A percentile compares a stretch with the other conserved stretches of the same genome.
These are phyloP conservation scores for Cardamine resedifolia DNA, from an alignment of 345 rosid species.

Conservation along the genomic window DNA sequence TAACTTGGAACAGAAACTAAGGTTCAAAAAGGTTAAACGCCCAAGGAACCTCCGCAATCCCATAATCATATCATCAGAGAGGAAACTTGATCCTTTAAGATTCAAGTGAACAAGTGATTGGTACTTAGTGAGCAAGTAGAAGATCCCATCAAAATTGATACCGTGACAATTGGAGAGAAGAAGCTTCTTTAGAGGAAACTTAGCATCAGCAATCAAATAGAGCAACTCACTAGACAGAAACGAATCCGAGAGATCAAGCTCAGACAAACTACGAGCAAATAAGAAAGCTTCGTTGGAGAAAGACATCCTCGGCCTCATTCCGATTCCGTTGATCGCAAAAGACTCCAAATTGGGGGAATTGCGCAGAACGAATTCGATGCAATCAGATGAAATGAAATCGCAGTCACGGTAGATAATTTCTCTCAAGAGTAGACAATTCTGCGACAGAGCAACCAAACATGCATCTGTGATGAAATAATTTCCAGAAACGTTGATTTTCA, in stretches of 20 bases:
- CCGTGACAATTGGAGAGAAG: constrained; percentile 49
- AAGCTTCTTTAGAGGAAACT: constrained; percentile 56
- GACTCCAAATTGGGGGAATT: constrained; percentile 42
- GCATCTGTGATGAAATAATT: constrained; percentile 61
- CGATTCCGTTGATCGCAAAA: constrained; percentile 44
- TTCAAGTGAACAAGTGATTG: constrained; percentile 49
- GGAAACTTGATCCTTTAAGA: constrained; percentile 62
- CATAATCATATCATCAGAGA: constrained; percentile 50
- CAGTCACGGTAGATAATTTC: constrained; percentile 58
- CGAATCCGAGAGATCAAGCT: constrained; percentile 59
- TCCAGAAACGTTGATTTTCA: constrained; percentile 66
- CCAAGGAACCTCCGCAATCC: constrained; percentile 39
- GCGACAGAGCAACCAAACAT: constrained; percentile 45
- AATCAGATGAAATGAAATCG: constrained; percentile 54
- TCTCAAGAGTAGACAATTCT: constrained; percentile 46
- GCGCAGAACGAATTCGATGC: constrained; percentile 46
- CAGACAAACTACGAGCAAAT: constrained; percentile 43
- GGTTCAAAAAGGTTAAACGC: constrained; percentile 47
- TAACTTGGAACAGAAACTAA: constrained; percentile 55
- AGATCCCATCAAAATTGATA: constrained; percentile 50
- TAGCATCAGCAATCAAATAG: constrained; percentile 46
- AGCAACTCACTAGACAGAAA: constrained; percentile 57
- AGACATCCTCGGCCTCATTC: constrained; percentile 41
- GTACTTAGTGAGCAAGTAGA: constrained; percentile 41
- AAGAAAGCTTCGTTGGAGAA: constrained; percentile 43